Evolutionary conservation across 106 monocot species (phyloP).

Genomic region (Alisma plantagoaquatica): DNA sequence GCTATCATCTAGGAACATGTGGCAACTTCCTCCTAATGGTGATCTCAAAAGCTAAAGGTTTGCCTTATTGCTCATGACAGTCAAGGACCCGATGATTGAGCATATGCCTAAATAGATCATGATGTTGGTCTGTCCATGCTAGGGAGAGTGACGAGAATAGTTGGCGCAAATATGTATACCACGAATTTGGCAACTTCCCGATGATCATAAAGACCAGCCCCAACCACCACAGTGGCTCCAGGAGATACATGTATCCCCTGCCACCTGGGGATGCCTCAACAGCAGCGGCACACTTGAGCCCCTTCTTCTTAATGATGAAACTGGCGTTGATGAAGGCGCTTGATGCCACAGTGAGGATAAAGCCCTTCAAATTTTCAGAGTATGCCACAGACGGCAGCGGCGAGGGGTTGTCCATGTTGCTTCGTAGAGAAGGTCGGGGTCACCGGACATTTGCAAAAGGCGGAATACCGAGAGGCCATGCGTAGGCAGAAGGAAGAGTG

Average conservation of each 20-base stretch:
- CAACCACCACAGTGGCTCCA: conserved; percentile 93
- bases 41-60: too few relatives aligned
- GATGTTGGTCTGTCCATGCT: conserved; percentile 85
- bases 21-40: too few relatives aligned
- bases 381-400: conserved; percentile 14
- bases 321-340: conserved; percentile 89
- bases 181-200: conserved; percentile 90
- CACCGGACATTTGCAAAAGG: too few relatives aligned
- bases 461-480: too few relatives aligned
- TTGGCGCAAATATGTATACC: conserved; percentile 87
- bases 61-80: too few relatives aligned
- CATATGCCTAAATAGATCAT: conserved; percentile 85
- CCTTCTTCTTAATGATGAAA: conserved; percentile 97
- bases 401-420: too few relatives aligned
- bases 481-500: too few relatives aligned
- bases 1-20: too few relatives aligned
- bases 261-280: conserved; percentile 70
- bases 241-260: conserved; percentile 76
- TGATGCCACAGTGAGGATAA: conserved; percentile 71
- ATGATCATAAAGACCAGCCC: conserved; percentile 86
- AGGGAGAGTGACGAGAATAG: conserved; percentile 80
- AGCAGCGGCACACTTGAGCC: conserved; percentile 67
- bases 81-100: conserved; percentile 79
- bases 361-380: conserved; percentile 69
- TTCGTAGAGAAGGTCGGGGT: too few relatives aligned